Evolutionary conservation across 2,329 filamentous ascomycete species (phyloP), one percentile per base, ranked within the genome.

Genomic region (Ophiostoma quercus): DNA sequence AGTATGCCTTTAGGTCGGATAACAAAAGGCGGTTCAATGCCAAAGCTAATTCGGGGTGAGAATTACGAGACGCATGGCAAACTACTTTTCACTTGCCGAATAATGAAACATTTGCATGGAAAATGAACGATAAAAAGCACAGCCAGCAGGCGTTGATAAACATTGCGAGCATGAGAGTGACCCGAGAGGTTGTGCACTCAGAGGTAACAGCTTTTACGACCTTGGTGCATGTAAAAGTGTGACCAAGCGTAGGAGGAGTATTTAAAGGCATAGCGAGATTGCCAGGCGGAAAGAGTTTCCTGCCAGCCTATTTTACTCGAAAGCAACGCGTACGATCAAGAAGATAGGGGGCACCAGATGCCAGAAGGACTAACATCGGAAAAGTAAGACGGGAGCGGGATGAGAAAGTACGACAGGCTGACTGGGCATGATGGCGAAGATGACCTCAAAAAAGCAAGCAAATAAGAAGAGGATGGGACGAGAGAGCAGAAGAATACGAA

Each of bases 381-480:
- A 12, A 25, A 57, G 51, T 57, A 25, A 57, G 51, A 57, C 51
- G 51, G 51, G 51, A 57, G n/a, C 51, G 51, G 9, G n/a, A 57
- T n/a, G 51, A 25, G 51, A 25, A 54, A 25, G 22, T 57, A 57
- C n/a, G 51, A 29, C 51, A 25, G 51, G n/a, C 51, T 25, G 51
- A 57, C 51, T 57, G 51, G n/a, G 12, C 11, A 25, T 25, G 51
- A 25, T 12, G n/a, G 51, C n/a, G n/a, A 25, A 25, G n/a, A 57
- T 22, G 22, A n/a, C 16, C 11, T 25, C n/a, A 2, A 57, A 12
- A 57, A 12, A 25, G n/a, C 12, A 57, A 25, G n/a, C 16, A 47
- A 47, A 19, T 16, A 19, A 47, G 16, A 19, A 47, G 43, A 47
- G 6, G 16, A 47, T 19, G 14, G 43, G 14, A 7, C 19, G 16